Conservation (phyloP, 164 flowering plant genomes). For the Stephania cephalantha region DNA sequence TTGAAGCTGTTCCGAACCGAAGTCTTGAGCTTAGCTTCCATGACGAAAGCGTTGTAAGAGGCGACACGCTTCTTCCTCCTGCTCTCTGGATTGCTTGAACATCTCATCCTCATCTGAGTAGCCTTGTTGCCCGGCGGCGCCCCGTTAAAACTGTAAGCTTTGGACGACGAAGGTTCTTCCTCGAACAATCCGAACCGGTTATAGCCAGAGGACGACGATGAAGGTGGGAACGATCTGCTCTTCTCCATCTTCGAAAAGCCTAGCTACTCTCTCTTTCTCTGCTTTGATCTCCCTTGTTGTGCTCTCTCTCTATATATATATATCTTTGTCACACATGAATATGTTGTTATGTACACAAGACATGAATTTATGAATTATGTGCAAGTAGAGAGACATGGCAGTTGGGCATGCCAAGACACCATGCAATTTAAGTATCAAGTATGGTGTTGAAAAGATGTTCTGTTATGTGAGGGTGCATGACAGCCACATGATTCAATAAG, state of each 20-base stretch:
- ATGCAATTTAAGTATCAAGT: no score
- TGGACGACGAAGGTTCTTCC: constrained; percentile 16
- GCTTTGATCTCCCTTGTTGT: no score
- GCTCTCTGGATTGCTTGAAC: constrained; percentile 35
- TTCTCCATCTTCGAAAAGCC: constrained; percentile 34
- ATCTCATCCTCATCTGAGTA: not conserved
- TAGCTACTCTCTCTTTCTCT: no score
- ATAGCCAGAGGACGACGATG: constrained; percentile 20
- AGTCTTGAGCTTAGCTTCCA: constrained; percentile 57
- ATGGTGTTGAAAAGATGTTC: no score
- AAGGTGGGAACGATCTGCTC: constrained; percentile 44
- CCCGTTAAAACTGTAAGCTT: constrained; percentile 56
- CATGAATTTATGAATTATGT: not conserved
- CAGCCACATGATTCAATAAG: not conserved
- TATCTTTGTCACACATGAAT: not conserved
- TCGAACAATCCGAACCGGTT: constrained; percentile 19
- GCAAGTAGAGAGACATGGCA: not conserved
- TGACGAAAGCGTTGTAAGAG: constrained; percentile 41
- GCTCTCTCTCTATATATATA: no score
- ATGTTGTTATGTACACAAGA: not conserved
- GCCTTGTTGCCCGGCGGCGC: constrained; percentile 40
- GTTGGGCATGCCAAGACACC: not conserved
- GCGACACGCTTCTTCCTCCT: constrained; percentile 71
- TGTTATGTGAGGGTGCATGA: no score
- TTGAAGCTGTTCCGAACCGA: constrained; percentile 58